These are phyloP conservation scores for Pichia sp. DNA, from an alignment of 1,139 yeast genomes.

Conservation along the genomic window DNA sequence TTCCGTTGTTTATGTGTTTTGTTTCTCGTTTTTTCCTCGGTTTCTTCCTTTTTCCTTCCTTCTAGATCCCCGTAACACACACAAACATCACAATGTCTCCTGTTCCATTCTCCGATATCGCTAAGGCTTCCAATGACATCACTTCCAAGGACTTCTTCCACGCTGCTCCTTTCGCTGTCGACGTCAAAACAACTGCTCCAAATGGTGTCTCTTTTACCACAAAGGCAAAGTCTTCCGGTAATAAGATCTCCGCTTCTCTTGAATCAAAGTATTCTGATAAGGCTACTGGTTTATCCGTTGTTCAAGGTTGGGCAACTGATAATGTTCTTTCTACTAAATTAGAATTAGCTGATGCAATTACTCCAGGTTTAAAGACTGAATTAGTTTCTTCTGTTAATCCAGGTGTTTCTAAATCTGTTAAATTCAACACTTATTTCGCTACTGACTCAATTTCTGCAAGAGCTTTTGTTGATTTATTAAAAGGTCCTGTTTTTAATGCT, in stretches of 20 bases:
- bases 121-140: conserved; percentile 85
- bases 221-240: conserved; percentile 78
- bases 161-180: conserved; percentile 78
- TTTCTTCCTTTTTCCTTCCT: neutral
- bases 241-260: conserved; percentile 78
- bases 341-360: conserved; percentile 84
- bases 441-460: conserved; percentile 93
- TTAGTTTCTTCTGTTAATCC: conserved; percentile 86
- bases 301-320: conserved; percentile 98
- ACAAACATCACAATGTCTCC: conserved; percentile 42
- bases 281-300: conserved; percentile 84
- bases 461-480: conserved; percentile 89
- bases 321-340: conserved; percentile 89
- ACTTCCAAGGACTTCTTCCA: conserved; percentile 92
- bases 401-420: conserved; percentile 83
- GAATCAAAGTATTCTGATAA: conserved; percentile 94
- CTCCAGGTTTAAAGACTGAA: conserved; percentile 95
- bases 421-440: conserved; percentile 84
- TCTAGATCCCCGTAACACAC: neutral
- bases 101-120: conserved; percentile 82
- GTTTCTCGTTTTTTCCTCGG: too few species aligned
- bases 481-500: conserved; percentile 94
- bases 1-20: too few species aligned
- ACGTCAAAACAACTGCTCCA: conserved; percentile 89
- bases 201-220: conserved; percentile 94